phyloP scores from a whole-genome alignment of 2,329 filamentous ascomycete species.

The Hypoxylon sp. region DNA sequence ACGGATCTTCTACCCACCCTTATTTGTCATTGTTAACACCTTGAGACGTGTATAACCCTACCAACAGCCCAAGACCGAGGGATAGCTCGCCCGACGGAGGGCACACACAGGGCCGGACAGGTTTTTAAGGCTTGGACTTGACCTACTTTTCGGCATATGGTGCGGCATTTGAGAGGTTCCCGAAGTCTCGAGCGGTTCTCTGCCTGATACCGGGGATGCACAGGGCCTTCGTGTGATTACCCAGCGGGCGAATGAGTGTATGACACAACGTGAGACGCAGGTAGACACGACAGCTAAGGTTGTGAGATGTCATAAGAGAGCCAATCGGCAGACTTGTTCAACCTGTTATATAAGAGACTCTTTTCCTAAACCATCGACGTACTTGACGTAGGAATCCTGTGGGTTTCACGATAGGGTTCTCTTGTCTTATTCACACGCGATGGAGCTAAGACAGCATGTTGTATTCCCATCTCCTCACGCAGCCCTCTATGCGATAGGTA shows the following conservation, averaged over 20 bases:
- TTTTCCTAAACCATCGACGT: slow-evolving; percentile 23
- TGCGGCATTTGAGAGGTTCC: slow-evolving; percentile 33
- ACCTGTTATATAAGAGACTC: slow-evolving; percentile 9
- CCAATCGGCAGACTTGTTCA: slow-evolving; percentile 32
- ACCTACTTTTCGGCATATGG: slow-evolving; percentile 17
- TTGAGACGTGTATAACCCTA: slow-evolving; percentile 15
- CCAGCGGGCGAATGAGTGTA: slow-evolving; percentile 26
- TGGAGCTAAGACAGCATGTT: slow-evolving; percentile 5
- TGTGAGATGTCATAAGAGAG: slow-evolving; percentile 10
- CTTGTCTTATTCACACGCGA: slow-evolving; percentile 23
- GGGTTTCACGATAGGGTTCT: slow-evolving; percentile 29
- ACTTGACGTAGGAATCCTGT: slow-evolving; percentile 25
- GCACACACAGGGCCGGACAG: slow-evolving; percentile 3
- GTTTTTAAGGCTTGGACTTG: not conserved
- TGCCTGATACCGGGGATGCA: slow-evolving; percentile 24
- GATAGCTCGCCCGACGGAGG: slow-evolving; percentile 7
- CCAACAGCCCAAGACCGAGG: slow-evolving; percentile 5
- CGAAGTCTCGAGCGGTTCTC: slow-evolving; percentile 6
- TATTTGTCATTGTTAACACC: slow-evolving; percentile 11
- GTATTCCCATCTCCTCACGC: slow-evolving; percentile 6
- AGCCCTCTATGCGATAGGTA: slow-evolving; percentile 2
- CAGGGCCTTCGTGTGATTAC: slow-evolving; percentile 10
- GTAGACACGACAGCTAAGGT: slow-evolving; percentile 7
- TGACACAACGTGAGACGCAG: slow-evolving; percentile 23
- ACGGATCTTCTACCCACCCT: slow-evolving; percentile 8